Conservation (phyloP, 331 rosid species). For the Malus hybrid region DNA sequence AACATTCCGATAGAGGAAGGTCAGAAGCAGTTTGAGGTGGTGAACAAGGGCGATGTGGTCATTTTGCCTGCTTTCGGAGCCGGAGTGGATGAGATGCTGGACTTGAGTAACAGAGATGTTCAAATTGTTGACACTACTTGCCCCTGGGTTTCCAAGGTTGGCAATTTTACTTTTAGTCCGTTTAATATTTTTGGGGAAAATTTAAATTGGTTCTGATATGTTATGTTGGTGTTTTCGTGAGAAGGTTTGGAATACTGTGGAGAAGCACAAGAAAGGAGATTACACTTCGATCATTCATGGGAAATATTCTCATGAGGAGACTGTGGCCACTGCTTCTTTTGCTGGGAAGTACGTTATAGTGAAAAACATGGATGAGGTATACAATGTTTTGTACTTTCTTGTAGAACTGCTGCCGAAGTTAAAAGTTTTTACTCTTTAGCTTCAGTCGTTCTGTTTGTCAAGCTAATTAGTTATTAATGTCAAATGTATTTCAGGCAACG, state of each 20-base stretch:
- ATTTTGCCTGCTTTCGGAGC: constrained; percentile 98
- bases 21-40: constrained; percentile 66
- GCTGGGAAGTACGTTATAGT: constrained; percentile 79
- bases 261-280: constrained; percentile 89
- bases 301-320: constrained; percentile 87
- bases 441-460: background rate
- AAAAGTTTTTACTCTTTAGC: background rate
- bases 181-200: background rate
- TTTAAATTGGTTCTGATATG: background rate
- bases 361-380: constrained; percentile 85
- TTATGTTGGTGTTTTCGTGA: background rate
- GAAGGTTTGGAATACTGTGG: constrained; percentile 90
- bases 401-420: background rate
- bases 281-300: constrained; percentile 91
- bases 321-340: constrained; percentile 93
- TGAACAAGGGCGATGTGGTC: constrained; percentile 77
- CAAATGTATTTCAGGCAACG: constrained; percentile 46
- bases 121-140: constrained; percentile 97
- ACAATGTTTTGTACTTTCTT: background rate
- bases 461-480: background rate
- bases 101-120: constrained; percentile 66
- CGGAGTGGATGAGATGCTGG: constrained; percentile 88
- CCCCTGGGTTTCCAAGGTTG: constrained; percentile 97
- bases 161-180: background rate
- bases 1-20: constrained; percentile 62